Base-by-base conservation (phyloP, 495 filamentous ascomycete species). In the Corynascus novoguineensis region DNA sequence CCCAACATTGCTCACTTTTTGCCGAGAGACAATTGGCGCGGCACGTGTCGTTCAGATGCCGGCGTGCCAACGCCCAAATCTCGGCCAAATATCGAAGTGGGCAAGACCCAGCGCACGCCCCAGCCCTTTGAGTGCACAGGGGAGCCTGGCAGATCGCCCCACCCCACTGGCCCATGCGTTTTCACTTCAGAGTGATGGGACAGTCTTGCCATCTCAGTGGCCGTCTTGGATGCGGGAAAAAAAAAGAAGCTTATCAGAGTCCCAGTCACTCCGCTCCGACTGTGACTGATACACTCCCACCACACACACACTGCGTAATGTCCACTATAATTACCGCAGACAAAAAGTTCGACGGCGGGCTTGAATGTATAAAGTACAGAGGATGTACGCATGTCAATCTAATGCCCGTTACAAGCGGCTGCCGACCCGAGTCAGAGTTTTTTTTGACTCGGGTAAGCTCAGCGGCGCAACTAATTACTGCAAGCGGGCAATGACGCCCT, bases 71-170 rank as follows among this genome's bases (percentile, higher is more conserved):
- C 38, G 46, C 46, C 45, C 46, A 51, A 52, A 54, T 54, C 15
- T 54, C 51, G 51, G 51, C 51, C 51, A 54, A 54, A 54, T 54
- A 32, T 29, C 27, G 14, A 45, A 25, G 28, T 29, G 7, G 8
- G 37, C 27, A 6, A 7, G 11, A 0, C 21, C 31, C 31, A 22
- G 32, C 21, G 37, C 15, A n/a, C n/a, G n/a, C n/a, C n/a, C n/a
- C n/a, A n/a, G n/a, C n/a, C n/a, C n/a, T n/a, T n/a, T n/a, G n/a
- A n/a, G n/a, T n/a, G n/a, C n/a, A n/a, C 35, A 29, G 35, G 32
- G 17, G 17, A 11, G 41, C 52, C 35, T 37, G 52, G 52, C 29
- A 55, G 52, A 55, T 55, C 52, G 52, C 52, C 42, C 52, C 38
- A 25, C 51, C 19, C 21, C 40, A 19, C 10, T n/a, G 8, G 22